Evolutionary conservation across 768 basidiomycete species (phyloP).

Genomic region (Hericium alpestre): DNA sequence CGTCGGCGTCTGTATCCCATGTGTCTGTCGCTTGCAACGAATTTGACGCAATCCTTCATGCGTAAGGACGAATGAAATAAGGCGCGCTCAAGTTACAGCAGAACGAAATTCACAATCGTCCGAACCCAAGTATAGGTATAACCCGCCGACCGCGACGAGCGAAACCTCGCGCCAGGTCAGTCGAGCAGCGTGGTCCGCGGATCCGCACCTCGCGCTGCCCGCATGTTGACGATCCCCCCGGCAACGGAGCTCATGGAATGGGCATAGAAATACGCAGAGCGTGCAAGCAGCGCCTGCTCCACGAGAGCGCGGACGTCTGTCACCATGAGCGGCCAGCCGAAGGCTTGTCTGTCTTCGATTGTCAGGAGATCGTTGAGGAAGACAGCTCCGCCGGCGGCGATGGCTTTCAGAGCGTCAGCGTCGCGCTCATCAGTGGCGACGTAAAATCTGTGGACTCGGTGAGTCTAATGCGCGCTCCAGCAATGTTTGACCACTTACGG

Average conservation of each 20-base stretch:
- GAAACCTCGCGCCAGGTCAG: conserved; percentile 10
- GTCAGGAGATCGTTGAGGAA: conserved; percentile 33
- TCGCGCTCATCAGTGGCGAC: conserved; percentile 36
- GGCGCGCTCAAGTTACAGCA: too few species aligned
- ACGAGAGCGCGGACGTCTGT: conserved; percentile 33
- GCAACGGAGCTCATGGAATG: conserved; percentile 28
- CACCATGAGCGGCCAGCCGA: conserved; percentile 34
- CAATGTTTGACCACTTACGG: background rate
- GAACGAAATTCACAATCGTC: too few species aligned
- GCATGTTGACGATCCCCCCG: conserved; percentile 28
- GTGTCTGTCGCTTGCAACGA: too few species aligned
- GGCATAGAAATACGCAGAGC: conserved; percentile 28
- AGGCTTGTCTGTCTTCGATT: conserved; percentile 25
- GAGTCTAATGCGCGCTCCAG: background rate
- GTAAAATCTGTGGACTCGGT: conserved; percentile 18
- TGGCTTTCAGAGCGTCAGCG: conserved; percentile 19
- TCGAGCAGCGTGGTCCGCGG: conserved; percentile 25
- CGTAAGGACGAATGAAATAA: too few species aligned
- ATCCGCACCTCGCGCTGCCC: conserved; percentile 26
- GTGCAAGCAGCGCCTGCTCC: conserved; percentile 29
- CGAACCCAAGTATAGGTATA: too few species aligned
- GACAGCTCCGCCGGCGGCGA: conserved; percentile 27
- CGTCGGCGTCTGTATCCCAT: too few species aligned
- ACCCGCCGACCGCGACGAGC: too few species aligned
- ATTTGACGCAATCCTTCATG: too few species aligned